Conservation (phyloP, 305 asterid genomes). For the Fraxinus dipetala region DNA sequence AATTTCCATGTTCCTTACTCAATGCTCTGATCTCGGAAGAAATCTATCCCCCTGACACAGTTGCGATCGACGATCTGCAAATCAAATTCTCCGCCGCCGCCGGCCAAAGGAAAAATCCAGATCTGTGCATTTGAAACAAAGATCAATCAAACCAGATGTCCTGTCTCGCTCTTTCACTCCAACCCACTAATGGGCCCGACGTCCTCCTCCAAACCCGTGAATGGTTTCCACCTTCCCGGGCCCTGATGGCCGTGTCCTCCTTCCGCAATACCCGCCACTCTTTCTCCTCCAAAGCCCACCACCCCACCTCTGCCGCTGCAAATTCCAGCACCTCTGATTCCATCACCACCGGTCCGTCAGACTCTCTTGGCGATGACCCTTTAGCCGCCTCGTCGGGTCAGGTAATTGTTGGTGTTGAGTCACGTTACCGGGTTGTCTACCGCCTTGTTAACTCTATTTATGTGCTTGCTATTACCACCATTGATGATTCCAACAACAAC, state of each 20-base stretch:
- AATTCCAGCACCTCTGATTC: slow-evolving; percentile 34
- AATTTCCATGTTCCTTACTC: background rate
- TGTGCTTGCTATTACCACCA: slow-evolving; percentile 65
- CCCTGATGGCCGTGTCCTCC: slow-evolving; percentile 79
- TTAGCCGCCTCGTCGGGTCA: slow-evolving; percentile 87
- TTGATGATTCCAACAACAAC: slow-evolving; percentile 59
- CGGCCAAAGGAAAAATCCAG: background rate
- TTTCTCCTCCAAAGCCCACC: slow-evolving; percentile 47
- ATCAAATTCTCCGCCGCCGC: background rate
- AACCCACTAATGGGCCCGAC: slow-evolving; percentile 76
- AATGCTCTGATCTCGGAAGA: background rate
- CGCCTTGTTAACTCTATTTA: slow-evolving; percentile 82
- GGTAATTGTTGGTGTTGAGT: slow-evolving; percentile 78
- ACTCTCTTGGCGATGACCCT: slow-evolving; percentile 79
- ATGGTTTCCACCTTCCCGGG: slow-evolving; percentile 95
- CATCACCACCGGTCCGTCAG: slow-evolving; percentile 21
- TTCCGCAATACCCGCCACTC: slow-evolving; percentile 75
- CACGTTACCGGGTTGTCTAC: slow-evolving; percentile 73
- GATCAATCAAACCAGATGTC: slow-evolving; percentile 48
- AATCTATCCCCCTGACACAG: background rate
- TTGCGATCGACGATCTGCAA: background rate
- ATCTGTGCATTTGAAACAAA: slow-evolving; percentile 1
- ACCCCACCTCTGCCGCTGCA: slow-evolving; percentile 27
- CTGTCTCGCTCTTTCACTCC: slow-evolving; percentile 79
- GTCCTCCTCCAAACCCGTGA: slow-evolving; percentile 88